These are phyloP conservation scores for Botrytis fabae DNA, from an alignment of 2,329 filamentous ascomycete species.

Conservation along the genomic window DNA sequence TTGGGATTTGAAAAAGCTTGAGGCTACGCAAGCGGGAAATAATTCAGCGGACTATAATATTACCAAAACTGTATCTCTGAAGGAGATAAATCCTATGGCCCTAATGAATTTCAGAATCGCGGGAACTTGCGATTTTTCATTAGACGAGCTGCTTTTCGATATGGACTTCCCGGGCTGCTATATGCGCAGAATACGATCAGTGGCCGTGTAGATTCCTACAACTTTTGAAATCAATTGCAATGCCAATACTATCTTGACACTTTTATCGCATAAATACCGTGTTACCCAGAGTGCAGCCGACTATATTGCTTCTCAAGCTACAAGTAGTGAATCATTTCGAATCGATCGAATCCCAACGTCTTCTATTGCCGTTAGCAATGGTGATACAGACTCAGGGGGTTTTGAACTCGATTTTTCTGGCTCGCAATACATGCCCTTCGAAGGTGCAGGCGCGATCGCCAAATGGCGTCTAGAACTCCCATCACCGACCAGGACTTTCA, in stretches of 20 bases:
- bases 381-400: slow-evolving; percentile 40
- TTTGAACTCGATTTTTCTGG: slow-evolving; percentile 42
- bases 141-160: slow-evolving; percentile 21
- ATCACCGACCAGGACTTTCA: neutral
- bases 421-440: slow-evolving; percentile 43
- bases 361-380: slow-evolving; percentile 36
- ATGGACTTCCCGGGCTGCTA: slow-evolving; percentile 24
- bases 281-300: neutral
- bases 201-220: slow-evolving; percentile 13
- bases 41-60: slow-evolving; percentile 20
- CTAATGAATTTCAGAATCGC: slow-evolving; percentile 17
- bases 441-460: slow-evolving; percentile 43
- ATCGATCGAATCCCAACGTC: slow-evolving; percentile 33
- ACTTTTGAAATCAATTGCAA: neutral
- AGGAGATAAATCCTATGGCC: slow-evolving; percentile 14
- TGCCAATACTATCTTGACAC: slow-evolving; percentile 5
- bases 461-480: slow-evolving; percentile 42
- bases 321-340: neutral
- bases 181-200: slow-evolving; percentile 20
- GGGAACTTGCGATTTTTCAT: slow-evolving; percentile 16
- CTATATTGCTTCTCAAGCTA: neutral
- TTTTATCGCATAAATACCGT: slow-evolving; percentile 13
- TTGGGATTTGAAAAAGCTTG: slow-evolving; percentile 11
- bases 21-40: neutral
- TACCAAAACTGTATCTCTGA: slow-evolving; percentile 13